Evolutionary conservation across 345 rosid genomes (phyloP), one percentile per base, ranked within the genome.

Genomic region (Salix viminalis): DNA sequence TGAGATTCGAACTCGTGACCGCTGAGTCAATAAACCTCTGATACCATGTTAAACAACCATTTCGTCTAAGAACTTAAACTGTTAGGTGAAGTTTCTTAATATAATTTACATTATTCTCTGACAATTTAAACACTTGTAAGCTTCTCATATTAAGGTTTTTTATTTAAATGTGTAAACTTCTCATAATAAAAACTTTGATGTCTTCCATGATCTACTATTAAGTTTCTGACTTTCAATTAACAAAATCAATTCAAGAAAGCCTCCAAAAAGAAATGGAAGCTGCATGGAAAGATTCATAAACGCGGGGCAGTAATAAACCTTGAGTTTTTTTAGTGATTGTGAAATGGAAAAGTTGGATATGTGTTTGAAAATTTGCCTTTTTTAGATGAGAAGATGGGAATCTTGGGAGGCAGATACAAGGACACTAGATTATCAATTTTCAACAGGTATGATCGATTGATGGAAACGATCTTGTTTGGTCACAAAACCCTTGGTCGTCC

Each of bases 391-490:
- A 52, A 84, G 65, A 52, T 90, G 94, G 94, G 81, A 80, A 21
- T 79, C 83, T 14, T 88, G 94, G 94, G 90, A 90, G 79, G 94
- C 87, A 23, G 89, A 90, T 73, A 90, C 91, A 12, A 84, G 64
- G 81, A 86, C 94, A 2, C 28, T 90, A 2, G 88, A 87, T 6
- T 90, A 90, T 73, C 85, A 79, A 69, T 79, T 81, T 76, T 84
- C 85, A 39, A 87, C 85, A 16, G 90, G 93, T 90, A 79, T 67
- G 79, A 56, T 67, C 60, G 7, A n/a, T 4, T 23, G 24, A 8
- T 58, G 0, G 52, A 4, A 18, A 46, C 5, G 50, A 46, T 12
- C 50, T 12, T 46, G 18, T 46, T 21, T 56, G 62, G 62, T 23
- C 62, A 9, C 62, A 11, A 9, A n/a, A n/a, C n/a, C 23, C 62